These are phyloP conservation scores for Bipolaris sorokiniana DNA, from an alignment of 2,329 filamentous ascomycete genomes.

Conservation along the genomic window DNA sequence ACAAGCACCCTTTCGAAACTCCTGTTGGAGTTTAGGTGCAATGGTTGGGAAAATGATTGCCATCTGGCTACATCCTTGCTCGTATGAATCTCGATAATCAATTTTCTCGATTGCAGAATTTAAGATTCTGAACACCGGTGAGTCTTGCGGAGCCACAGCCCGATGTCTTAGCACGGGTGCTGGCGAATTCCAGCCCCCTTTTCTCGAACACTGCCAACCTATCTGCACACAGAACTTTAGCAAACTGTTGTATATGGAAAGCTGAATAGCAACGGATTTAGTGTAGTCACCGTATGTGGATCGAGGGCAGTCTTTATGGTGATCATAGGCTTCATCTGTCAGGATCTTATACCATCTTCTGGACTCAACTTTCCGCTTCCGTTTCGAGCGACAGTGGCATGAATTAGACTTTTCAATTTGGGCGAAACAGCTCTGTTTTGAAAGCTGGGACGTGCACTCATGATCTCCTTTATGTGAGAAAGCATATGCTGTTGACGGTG, in stretches of 20 bases:
- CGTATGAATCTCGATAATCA: too few species aligned
- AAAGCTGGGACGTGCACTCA: too few species aligned
- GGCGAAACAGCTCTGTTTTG: too few species aligned
- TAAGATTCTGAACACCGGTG: neutral
- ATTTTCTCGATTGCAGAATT: too few species aligned
- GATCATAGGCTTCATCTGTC: neutral
- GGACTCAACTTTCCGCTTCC: neutral
- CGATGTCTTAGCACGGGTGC: neutral
- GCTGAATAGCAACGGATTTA: neutral
- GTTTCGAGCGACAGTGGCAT: neutral
- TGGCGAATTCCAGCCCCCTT: neutral
- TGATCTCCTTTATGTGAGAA: neutral
- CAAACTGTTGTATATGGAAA: neutral
- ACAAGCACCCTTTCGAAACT: neutral
- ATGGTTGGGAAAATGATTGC: neutral
- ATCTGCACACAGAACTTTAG: neutral
- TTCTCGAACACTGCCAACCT: neutral
- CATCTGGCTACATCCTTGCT: neutral
- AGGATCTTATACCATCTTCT: neutral
- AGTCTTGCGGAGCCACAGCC: neutral
- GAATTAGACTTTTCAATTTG: neutral
- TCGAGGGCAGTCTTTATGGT: neutral
- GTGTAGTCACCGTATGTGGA: neutral
- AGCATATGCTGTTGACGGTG: neutral
- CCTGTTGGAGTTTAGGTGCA: neutral